These are phyloP conservation scores for Globisporangium irregulare DNA, from an alignment of 352 stramenopile genomes.

Conservation along the genomic window DNA sequence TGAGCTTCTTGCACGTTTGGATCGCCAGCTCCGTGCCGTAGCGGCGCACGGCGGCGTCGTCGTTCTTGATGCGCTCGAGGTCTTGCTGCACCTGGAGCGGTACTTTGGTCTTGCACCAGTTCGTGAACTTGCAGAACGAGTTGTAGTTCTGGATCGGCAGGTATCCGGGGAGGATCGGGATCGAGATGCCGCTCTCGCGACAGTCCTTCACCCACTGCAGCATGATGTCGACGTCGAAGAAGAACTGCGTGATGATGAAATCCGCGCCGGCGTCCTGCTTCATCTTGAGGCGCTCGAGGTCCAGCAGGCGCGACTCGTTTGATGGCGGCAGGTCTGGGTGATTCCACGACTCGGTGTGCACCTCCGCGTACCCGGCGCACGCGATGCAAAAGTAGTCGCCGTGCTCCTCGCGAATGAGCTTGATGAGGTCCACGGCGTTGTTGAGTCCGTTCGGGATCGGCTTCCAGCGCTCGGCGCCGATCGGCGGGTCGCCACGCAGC, in stretches of 20 bases:
- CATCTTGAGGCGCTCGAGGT: constrained; percentile 97
- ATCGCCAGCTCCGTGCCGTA: constrained; percentile 94
- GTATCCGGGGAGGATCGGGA: constrained; percentile 95
- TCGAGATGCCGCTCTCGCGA: constrained; percentile 89
- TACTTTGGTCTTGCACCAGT: constrained; percentile 97
- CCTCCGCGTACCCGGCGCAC: constrained; percentile 97
- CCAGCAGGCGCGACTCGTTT: constrained; percentile 65
- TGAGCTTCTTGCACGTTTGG: constrained; percentile 91
- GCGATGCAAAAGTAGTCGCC: constrained; percentile 96
- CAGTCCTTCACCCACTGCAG: constrained; percentile 95
- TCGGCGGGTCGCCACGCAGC: constrained; percentile 94
- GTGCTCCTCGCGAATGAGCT: constrained; percentile 95
- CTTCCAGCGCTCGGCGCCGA: constrained; percentile 86
- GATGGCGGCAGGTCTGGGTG: constrained; percentile 79
- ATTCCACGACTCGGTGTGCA: constrained; percentile 85
- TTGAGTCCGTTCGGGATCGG: constrained; percentile 87
- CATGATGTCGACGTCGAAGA: constrained; percentile 98
- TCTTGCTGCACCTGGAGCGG: constrained; percentile 77
- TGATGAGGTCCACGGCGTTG: constrained; percentile 96
- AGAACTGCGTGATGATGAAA: constrained; percentile 99
- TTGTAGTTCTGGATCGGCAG: constrained; percentile 90
- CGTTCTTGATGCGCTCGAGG: constrained; percentile 90
- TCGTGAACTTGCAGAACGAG: constrained; percentile 98
- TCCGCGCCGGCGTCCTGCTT: constrained; percentile 97
- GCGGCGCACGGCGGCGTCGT: constrained; percentile 91